A percentile compares a stretch with the other conserved stretches of the same genome.
phyloP scores from a whole-genome alignment of 2,329 filamentous ascomycete species.

The Cercospora sojina region DNA sequence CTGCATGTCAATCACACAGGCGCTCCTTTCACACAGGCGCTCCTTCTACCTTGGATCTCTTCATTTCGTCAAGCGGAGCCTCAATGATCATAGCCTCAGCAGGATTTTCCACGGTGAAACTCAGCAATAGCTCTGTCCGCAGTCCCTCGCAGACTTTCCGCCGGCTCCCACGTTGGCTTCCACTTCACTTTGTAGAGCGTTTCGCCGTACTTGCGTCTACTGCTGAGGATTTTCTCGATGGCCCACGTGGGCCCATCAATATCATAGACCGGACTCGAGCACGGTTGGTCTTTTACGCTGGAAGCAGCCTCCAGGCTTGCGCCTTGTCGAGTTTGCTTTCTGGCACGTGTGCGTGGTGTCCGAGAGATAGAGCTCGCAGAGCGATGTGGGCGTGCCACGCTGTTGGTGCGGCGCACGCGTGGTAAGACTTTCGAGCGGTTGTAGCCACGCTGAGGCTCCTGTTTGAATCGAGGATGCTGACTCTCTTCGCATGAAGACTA shows the following conservation, averaged over 20 bases:
- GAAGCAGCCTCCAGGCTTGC: neutral
- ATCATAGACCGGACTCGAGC: neutral
- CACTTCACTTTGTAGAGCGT: neutral
- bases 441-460: neutral
- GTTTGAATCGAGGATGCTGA: neutral
- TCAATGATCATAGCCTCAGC: neutral
- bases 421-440: constrained; percentile 5
- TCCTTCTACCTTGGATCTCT: neutral
- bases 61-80: constrained; percentile 3
- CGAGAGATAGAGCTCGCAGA: constrained; percentile 8
- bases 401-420: neutral
- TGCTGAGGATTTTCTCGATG: constrained; percentile 1
- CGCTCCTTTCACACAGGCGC: constrained; percentile 1
- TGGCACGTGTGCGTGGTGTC: neutral
- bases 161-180: constrained; percentile 2
- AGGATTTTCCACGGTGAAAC: neutral
- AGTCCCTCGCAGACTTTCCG: constrained; percentile 7
- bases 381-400: neutral
- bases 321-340: constrained; percentile 4
- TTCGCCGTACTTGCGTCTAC: constrained; percentile 3
- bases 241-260: constrained; percentile 1
- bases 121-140: constrained; percentile 4
- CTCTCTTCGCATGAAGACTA: constrained; percentile 1
- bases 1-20: neutral
- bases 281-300: neutral